phyloP scores from a whole-genome alignment of 1,284 basidiomycete genomes.

The Pseudozyma hubeiensis region DNA sequence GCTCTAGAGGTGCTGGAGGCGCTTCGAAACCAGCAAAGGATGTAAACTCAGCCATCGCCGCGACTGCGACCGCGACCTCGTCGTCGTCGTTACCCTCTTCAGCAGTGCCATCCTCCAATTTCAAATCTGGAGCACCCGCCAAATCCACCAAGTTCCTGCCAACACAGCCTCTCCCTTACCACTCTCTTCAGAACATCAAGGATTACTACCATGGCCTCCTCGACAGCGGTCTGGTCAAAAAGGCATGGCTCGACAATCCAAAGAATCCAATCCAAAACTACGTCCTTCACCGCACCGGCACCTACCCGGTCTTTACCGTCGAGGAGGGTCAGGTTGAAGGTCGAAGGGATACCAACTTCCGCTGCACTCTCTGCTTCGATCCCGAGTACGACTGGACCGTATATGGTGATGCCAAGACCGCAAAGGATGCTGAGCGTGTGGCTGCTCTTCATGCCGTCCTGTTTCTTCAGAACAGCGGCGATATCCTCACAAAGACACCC shows the following conservation, averaged over 20 bases:
- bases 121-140: slow-evolving; percentile 31
- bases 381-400: slow-evolving; percentile 67
- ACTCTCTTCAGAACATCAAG: slow-evolving; percentile 43
- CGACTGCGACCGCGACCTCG: not conserved
- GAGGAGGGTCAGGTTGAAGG: slow-evolving; percentile 57
- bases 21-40: slow-evolving; percentile 3
- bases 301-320: slow-evolving; percentile 41
- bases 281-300: slow-evolving; percentile 44
- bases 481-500: slow-evolving; percentile 47
- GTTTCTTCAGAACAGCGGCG: slow-evolving; percentile 45
- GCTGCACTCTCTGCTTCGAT: slow-evolving; percentile 50
- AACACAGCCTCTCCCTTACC: slow-evolving; percentile 39
- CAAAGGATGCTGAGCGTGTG: slow-evolving; percentile 80
- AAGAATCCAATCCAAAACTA: slow-evolving; percentile 60
- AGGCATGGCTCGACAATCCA: slow-evolving; percentile 58
- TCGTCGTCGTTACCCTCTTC: slow-evolving; percentile 10
- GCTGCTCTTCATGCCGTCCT: slow-evolving; percentile 70
- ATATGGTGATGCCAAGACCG: slow-evolving; percentile 76
- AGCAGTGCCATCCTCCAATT: slow-evolving; percentile 18
- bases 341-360: slow-evolving; percentile 47
- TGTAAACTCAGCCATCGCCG: not conserved
- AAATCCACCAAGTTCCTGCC: slow-evolving; percentile 48
- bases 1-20: slow-evolving; percentile 12
- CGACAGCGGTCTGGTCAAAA: slow-evolving; percentile 49
- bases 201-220: slow-evolving; percentile 49